These are phyloP conservation scores for Trypanosomatidae sp. DNA, from an alignment of 208 protist genomes.

Conservation along the genomic window DNA sequence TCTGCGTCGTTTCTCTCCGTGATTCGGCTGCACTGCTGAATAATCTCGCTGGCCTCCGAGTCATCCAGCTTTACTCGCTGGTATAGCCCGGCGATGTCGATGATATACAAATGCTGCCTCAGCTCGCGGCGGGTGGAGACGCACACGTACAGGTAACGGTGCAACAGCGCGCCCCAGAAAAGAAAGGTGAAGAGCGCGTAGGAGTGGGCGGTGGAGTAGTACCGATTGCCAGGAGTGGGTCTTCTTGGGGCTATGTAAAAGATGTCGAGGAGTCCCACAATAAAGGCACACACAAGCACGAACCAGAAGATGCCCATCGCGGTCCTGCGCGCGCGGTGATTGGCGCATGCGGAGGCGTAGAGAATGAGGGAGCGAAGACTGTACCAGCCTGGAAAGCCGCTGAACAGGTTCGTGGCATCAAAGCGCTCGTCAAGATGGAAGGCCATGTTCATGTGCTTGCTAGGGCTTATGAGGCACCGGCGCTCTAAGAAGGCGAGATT, in stretches of 20 bases:
- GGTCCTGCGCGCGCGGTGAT: slow-evolving; percentile 53
- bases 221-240: slow-evolving; percentile 15
- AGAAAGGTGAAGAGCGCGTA: slow-evolving; percentile 55
- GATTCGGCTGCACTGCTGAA: slow-evolving; percentile 44
- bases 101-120: slow-evolving; percentile 60
- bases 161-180: slow-evolving; percentile 54
- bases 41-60: slow-evolving; percentile 41
- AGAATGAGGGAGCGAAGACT: slow-evolving; percentile 69
- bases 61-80: slow-evolving; percentile 44
- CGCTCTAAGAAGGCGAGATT: slow-evolving; percentile 67
- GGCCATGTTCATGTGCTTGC: slow-evolving; percentile 33
- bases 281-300: slow-evolving; percentile 33
- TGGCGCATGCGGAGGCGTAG: slow-evolving; percentile 67
- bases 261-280: slow-evolving; percentile 42
- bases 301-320: slow-evolving; percentile 68
- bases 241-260: slow-evolving; percentile 35
- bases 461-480: slow-evolving; percentile 64
- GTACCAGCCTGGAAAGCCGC: slow-evolving; percentile 78
- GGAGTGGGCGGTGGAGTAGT: slow-evolving; percentile 62
- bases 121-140: slow-evolving; percentile 34
- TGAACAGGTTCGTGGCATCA: slow-evolving; percentile 48
- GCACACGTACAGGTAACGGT: slow-evolving; percentile 63
- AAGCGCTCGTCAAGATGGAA: slow-evolving; percentile 68
- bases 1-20: slow-evolving; percentile 36
- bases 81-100: slow-evolving; percentile 66